Evolutionary conservation across 176 grass and related monocot genomes (phyloP).

Genomic region (Musa beccarii): DNA sequence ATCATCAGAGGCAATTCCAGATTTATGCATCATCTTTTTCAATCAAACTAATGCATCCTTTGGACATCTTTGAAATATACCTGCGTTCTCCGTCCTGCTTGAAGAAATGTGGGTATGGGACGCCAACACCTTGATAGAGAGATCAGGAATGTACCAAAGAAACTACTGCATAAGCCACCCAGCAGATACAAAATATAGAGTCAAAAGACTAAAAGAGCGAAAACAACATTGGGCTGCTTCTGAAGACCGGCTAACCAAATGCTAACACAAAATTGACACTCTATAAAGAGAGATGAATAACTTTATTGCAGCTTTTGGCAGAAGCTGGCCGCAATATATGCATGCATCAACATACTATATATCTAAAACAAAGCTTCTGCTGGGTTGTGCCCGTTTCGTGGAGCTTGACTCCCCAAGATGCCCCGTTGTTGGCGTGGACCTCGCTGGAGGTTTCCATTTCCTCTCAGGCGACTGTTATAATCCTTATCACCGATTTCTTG

Average conservation of each 20-base stretch:
- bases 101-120: too few species aligned
- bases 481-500: constrained; percentile 17
- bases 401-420: constrained; percentile 37
- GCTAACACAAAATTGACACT: background rate
- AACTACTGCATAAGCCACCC: background rate
- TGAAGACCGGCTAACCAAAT: background rate
- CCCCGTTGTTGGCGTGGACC: constrained; percentile 49
- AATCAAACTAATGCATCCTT: too few species aligned
- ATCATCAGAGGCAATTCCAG: too few species aligned
- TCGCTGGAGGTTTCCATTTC: constrained; percentile 38
- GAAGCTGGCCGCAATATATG: background rate
- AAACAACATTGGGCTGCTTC: background rate
- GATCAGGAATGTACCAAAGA: background rate
- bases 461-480: constrained; percentile 34
- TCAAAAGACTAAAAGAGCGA: background rate
- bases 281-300: background rate
- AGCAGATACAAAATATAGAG: background rate
- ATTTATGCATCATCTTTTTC: too few species aligned
- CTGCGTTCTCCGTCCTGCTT: too few species aligned
- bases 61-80: too few species aligned
- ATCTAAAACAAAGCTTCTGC: background rate
- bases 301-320: background rate
- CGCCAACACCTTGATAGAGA: too few species aligned
- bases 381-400: constrained; percentile 9
- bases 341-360: background rate